Evolutionary conservation across 2,329 filamentous ascomycete genomes (phyloP), one percentile per base, ranked within the genome.

Genomic region (Aspergillus eucalypticola): DNA sequence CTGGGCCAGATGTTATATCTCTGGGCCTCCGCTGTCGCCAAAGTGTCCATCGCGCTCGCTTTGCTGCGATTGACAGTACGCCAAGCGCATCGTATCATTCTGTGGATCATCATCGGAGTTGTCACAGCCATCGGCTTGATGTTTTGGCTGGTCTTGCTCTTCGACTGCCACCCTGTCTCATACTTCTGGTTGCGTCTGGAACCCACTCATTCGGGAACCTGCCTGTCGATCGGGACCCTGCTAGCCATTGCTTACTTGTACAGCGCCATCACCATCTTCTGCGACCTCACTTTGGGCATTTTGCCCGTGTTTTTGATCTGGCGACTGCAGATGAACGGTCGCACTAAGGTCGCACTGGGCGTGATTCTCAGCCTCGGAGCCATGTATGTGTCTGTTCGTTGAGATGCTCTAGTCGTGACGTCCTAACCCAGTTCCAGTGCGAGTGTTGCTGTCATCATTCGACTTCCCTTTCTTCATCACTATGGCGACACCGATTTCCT

Each of bases 291-390:
- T 1, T 73, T 85, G 17, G 76, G 79, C 6, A 75, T 84, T 35
- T 70, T 85, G 1, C 83, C 83, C 0, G 78, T 82, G 5, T 81
- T 82, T 54, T 72, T 88, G 11, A 77, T 88, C 1, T 83, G 79
- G 75, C 76, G 80, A 23, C 69, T 87, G 32, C 80, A 84, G 57
- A 85, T 88, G 79, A 80, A 81, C 44, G 67, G 58, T 6, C 78
- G 76, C 54, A 81, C 79, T 1, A 87, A 86, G 65, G 17, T 79
- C 2, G 78, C 83, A 1, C 73, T 87, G 6, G 78, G 78, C 6
- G 75, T 76, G 0, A 76, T 88, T 50, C 75, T 88, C 41, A 76
- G 78, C 1, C 78, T 87, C 67, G 86, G 84, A 11, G 58, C 58
- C 3, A 25, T 84, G 84, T 66, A 79, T 76, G 50, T 70, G 25